A percentile compares a stretch with the other conserved stretches of the same genome.
Evolutionary conservation across 2,329 filamentous ascomycete genomes (phyloP).

Genomic region (Aspergillus udagawae): DNA sequence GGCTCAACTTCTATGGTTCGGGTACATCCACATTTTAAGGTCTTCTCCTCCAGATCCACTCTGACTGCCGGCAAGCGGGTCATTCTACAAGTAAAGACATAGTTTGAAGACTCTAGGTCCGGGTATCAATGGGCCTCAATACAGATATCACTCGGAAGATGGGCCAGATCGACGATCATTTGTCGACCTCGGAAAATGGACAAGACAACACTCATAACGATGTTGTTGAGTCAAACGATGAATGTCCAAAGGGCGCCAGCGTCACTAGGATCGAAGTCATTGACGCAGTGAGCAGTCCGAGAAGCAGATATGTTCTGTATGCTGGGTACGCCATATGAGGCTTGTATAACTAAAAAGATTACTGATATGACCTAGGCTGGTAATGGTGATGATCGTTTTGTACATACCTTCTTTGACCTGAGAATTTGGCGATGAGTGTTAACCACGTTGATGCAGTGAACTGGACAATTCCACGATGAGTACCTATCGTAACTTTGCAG

Average conservation of each 20-base stretch:
- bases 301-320: slow-evolving; percentile 27
- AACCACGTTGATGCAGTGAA: slow-evolving; percentile 20
- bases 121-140: too few species aligned
- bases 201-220: too few species aligned
- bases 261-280: slow-evolving; percentile 27
- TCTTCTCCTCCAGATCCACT: background rate
- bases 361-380: slow-evolving; percentile 18
- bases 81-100: background rate
- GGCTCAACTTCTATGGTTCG: background rate
- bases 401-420: slow-evolving; percentile 8
- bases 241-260: too few species aligned
- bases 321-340: slow-evolving; percentile 19
- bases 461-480: slow-evolving; percentile 36
- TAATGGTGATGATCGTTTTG: slow-evolving; percentile 30
- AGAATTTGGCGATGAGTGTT: too few species aligned
- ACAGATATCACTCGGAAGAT: too few species aligned
- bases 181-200: too few species aligned
- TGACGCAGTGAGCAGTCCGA: slow-evolving; percentile 26
- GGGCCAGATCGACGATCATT: too few species aligned
- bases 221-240: too few species aligned
- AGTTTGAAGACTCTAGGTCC: background rate
- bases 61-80: too few species aligned
- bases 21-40: background rate
- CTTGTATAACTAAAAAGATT: too few species aligned
- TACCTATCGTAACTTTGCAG: slow-evolving; percentile 40